Percentiles rank a stretch among this genome's conserved stretches.
Conservation (phyloP, 208 protist genomes). For the Crithidia bombi region DNA sequence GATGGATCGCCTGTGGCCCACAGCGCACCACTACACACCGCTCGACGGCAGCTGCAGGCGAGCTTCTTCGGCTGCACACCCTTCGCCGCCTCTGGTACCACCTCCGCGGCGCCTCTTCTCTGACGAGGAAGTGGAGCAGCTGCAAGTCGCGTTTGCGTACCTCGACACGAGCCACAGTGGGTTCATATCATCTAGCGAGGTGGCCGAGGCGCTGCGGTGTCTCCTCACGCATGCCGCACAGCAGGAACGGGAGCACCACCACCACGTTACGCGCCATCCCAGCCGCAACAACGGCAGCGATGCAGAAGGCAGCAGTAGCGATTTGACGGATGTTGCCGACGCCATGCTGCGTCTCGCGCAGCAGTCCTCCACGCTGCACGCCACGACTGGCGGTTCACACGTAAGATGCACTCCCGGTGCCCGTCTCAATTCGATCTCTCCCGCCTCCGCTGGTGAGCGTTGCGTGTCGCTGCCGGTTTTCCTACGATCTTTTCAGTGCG, state of each 20-base stretch:
- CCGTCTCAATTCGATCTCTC: not conserved
- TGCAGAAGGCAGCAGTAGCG: not conserved
- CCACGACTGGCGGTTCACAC: not conserved
- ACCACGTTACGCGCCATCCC: not conserved
- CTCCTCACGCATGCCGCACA: constrained; percentile 6
- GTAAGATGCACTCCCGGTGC: not conserved
- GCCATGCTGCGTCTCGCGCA: constrained; percentile 28
- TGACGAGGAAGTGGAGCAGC: constrained; percentile 24
- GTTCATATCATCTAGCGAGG: constrained; percentile 5
- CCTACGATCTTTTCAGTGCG: constrained; percentile 33
- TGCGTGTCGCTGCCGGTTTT: constrained; percentile 31
- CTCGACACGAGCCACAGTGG: constrained; percentile 20
- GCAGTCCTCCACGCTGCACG: not conserved
- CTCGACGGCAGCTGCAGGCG: not conserved
- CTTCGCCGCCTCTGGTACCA: not conserved
- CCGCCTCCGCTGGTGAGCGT: not conserved
- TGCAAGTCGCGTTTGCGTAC: constrained; percentile 19
- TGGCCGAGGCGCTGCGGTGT: constrained; percentile 20
- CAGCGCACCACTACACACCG: constrained; percentile 13
- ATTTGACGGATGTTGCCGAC: constrained; percentile 10
- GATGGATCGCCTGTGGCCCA: constrained; percentile 18
- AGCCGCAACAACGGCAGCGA: not conserved
- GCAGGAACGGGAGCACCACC: not conserved
- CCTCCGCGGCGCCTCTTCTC: constrained; percentile 18
- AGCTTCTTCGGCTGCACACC: not conserved